phyloP scores from a whole-genome alignment of 805 yeast genomes.

The Citeromyces nyonsensis region DNA sequence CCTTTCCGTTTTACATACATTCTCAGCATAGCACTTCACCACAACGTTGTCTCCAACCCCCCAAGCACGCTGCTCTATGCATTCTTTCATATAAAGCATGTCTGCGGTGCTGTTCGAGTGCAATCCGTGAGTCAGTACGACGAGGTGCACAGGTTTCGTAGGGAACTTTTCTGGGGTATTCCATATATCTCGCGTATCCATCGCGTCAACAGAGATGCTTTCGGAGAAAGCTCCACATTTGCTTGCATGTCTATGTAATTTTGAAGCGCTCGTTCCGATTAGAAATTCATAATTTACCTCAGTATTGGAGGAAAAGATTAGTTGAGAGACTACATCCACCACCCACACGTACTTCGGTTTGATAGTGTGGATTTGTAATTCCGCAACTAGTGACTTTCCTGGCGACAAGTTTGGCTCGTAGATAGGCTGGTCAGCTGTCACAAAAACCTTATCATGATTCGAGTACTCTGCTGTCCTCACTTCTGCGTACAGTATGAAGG shows the following conservation, averaged over 20 bases:
- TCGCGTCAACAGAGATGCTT: constrained; percentile 29
- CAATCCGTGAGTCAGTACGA: constrained; percentile 80
- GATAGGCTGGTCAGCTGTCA: constrained; percentile 66
- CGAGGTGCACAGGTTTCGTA: constrained; percentile 58
- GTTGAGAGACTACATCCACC: constrained; percentile 69
- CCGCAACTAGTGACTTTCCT: constrained; percentile 45
- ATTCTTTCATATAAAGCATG: constrained; percentile 76
- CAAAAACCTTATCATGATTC: constrained; percentile 32
- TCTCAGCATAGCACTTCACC: constrained; percentile 72
- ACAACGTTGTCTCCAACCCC: constrained; percentile 48
- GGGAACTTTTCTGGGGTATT: constrained; percentile 35
- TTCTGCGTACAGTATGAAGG: constrained; percentile 75
- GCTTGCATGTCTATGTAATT: constrained; percentile 10
- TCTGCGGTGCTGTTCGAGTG: constrained; percentile 87
- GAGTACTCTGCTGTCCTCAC: constrained; percentile 54
- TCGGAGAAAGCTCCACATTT: constrained; percentile 4
- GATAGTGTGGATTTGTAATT: constrained; percentile 48
- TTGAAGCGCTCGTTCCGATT: constrained; percentile 28
- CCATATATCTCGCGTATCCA: constrained; percentile 66
- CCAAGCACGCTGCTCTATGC: constrained; percentile 34
- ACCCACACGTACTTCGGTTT: constrained; percentile 54
- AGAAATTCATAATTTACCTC: constrained; percentile 52
- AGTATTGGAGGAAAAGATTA: constrained; percentile 55
- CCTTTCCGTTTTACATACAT: constrained; percentile 76
- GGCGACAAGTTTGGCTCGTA: constrained; percentile 62